Base-by-base conservation (phyloP, 495 filamentous ascomycete genomes). In the Aspergillus indologenus region DNA sequence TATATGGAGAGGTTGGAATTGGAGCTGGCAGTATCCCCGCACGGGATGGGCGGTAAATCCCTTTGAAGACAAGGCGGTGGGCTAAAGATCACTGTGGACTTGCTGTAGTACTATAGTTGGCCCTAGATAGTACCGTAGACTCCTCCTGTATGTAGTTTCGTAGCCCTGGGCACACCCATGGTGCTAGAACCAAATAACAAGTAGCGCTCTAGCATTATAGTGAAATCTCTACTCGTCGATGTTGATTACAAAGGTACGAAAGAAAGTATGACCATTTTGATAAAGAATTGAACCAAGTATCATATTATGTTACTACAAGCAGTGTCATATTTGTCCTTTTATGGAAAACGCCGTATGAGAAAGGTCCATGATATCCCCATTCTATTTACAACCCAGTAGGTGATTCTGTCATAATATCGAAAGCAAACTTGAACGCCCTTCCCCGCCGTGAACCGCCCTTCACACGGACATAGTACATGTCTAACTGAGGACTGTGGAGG, bases 371-470 rank as follows among this genome's bases (percentile, higher is more conserved):
- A 59, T 68, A 65, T 65, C 60, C 60, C 61, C 58, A 57, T 56
- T 69, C 67, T 69, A 69, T 69, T 69, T 69, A 69, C 67, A 68
- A 31, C 46, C 29, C 56, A 66, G 48, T 29, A 40, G 53, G 34
- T 45, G 54, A 45, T 54, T 53, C 19, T 50, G 12, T 55, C 50
- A 69, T 58, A 65, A 68, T 66, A 72, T 69, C 59, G 56, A 69
- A 68, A 57, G 61, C 15, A 20, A 65, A 69, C 21, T 29, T 42
- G 11, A 73, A 74, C 71, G 72, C 72, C 74, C 58, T 61, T 62
- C 9, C 66, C 51, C 56, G 61, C 69, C 59, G 47, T 63, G 63
- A 63, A 61, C 68, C 65, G 61, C 72, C 61, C 59, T 66, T 63
- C 54, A 60, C 58, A 55, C 53, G 50, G 43, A 34, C 17, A 44